Percentiles rank a stretch among this genome's conserved stretches.
Evolutionary conservation across 345 rosid species (phyloP).

Genomic region (Turnera subulata): DNA sequence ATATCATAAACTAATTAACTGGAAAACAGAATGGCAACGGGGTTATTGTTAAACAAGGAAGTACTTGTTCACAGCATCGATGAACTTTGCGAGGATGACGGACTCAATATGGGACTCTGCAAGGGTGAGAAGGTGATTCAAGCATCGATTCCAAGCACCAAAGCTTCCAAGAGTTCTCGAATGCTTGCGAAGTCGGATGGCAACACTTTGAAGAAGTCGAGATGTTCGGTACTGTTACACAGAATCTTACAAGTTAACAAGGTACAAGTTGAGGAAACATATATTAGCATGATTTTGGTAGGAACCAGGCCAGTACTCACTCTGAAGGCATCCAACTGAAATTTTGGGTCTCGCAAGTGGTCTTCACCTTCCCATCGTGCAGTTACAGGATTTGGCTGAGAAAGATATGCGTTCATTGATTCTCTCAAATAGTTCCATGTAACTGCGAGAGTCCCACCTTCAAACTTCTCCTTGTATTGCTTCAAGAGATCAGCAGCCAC

Average conservation of each 20-base stretch:
- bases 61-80: conserved; percentile 85
- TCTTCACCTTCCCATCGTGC: conserved; percentile 93
- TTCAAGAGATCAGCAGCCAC: conserved; percentile 90
- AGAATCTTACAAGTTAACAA: not conserved
- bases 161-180: conserved; percentile 73
- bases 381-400: conserved; percentile 96
- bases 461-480: conserved; percentile 84
- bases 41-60: conserved; percentile 7
- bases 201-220: conserved; percentile 84
- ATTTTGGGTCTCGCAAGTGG: conserved; percentile 86
- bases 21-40: not conserved
- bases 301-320: conserved; percentile 41
- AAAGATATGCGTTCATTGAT: conserved; percentile 81
- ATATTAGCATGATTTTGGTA: not conserved
- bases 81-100: conserved; percentile 81
- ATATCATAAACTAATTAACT: conserved; percentile 11
- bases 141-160: conserved; percentile 99
- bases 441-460: conserved; percentile 84
- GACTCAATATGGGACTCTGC: conserved; percentile 98
- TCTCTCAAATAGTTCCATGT: conserved; percentile 96
- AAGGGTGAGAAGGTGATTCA: conserved; percentile 94
- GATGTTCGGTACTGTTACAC: conserved; percentile 87
- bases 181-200: conserved; percentile 76
- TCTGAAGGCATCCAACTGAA: conserved; percentile 94
- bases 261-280: not conserved